Base-by-base conservation (phyloP, 148 eudicot species). In the Vaccinium corymbosum region DNA sequence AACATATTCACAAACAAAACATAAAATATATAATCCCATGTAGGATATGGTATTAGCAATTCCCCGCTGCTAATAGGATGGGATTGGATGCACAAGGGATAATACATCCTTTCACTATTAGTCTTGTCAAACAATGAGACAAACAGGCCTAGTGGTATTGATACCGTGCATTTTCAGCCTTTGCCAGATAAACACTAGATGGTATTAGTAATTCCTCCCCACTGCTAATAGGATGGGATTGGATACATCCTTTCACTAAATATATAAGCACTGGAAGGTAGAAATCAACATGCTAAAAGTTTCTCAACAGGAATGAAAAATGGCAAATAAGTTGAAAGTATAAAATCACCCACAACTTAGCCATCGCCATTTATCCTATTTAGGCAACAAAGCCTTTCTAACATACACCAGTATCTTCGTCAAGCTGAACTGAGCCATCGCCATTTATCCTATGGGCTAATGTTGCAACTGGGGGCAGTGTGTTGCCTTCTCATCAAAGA, bases 401-500 rank as follows among this genome's bases (percentile, higher is more conserved):
- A 46, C 8, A 49, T 76, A 46, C 88, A 96, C 98, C 98, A 89
- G 80, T 92, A 72, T 87, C 90, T 64, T 83, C 81, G 88, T 96
- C 94, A 84, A 91, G 82, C 38, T 80, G 82, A 82, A 91, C 81
- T 38, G 88, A 82, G 55, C 83, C 85, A 72, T 81, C 74, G 29
- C 78, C 86, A 35, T 87, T 82, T 15, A 42, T 85, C 77, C 84
- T 52, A 56, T 88, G 91, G 27, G 98, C 95, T 71, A 93, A 82
- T 81, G 89, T 88, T 83, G 94, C 98, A 85, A 96, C 93, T 51
- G 98, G 98, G 42, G 94, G 88, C 56, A 90, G 88, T 1, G 92
- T 86, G 75, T 93, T 89, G 62, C 97, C 97, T 70, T 93, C 9
- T 96, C 98, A 87, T 96, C 95, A 87, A 96, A 94, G 75, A 96